Evolutionary conservation across 2,329 filamentous ascomycete species (phyloP).

Genomic region (Scytalidium lignicola): DNA sequence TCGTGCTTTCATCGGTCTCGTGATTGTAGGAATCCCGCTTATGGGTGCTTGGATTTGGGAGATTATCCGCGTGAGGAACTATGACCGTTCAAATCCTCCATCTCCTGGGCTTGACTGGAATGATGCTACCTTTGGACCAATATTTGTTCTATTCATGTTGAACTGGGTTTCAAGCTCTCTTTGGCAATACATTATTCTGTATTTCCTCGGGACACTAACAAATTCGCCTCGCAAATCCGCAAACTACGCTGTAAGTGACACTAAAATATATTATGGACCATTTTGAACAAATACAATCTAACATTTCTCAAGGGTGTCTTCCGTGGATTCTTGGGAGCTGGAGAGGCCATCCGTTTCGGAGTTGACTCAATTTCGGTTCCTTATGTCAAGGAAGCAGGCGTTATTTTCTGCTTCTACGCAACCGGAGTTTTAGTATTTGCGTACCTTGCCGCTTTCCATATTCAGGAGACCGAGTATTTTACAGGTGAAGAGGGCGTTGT

Average conservation of each 20-base stretch:
- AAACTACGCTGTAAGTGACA: slow-evolving; percentile 8
- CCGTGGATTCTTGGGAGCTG: slow-evolving; percentile 23
- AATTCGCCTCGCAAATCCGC: slow-evolving; percentile 1
- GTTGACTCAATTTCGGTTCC: slow-evolving; percentile 22
- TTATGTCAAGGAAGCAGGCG: slow-evolving; percentile 19
- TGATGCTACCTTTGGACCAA: no score
- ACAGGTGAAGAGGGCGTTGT: slow-evolving; percentile 21
- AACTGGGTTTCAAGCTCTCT: no score
- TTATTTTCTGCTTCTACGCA: slow-evolving; percentile 18
- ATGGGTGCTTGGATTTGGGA: no score
- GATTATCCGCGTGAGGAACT: no score
- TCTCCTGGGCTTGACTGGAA: no score
- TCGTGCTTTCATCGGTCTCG: no score
- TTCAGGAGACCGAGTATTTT: slow-evolving; percentile 24
- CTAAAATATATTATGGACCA: neutral
- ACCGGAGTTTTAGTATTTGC: slow-evolving; percentile 11
- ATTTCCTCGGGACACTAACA: no score
- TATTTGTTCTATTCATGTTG: no score
- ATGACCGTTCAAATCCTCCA: no score
- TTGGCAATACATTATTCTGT: no score
- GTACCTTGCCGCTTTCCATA: slow-evolving; percentile 18
- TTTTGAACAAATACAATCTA: neutral
- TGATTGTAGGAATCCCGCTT: no score
- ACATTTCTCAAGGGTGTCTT: slow-evolving; percentile 16
- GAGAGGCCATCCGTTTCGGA: slow-evolving; percentile 26